phyloP scores from a whole-genome alignment of 2,329 filamentous ascomycete genomes.

The Davidsoniella virescens region DNA sequence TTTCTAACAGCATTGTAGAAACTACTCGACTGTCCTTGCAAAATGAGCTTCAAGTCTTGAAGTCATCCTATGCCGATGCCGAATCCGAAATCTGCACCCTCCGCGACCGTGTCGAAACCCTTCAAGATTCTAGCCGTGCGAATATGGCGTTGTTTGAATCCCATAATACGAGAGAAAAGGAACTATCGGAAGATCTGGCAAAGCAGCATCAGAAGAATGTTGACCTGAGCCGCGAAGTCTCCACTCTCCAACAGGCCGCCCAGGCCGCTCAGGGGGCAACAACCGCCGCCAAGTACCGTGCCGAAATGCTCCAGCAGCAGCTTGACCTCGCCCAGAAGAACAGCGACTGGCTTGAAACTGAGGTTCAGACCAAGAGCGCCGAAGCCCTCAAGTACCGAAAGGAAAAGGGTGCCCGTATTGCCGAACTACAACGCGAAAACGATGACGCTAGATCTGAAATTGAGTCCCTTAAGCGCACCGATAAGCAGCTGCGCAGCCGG shows the following conservation, averaged over 20 bases:
- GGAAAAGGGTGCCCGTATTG: slow-evolving; percentile 80
- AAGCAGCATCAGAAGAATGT: slow-evolving; percentile 79
- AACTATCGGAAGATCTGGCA: slow-evolving; percentile 70
- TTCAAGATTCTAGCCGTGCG: slow-evolving; percentile 86
- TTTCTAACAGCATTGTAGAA: slow-evolving; percentile 36
- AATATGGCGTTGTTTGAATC: slow-evolving; percentile 77
- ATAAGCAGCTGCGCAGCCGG: slow-evolving; percentile 63
- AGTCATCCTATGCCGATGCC: slow-evolving; percentile 57
- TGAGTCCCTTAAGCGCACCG: slow-evolving; percentile 62
- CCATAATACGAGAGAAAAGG: slow-evolving; percentile 74
- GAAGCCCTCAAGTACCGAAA: slow-evolving; percentile 85
- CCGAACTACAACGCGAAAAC: slow-evolving; percentile 73
- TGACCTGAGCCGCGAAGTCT: slow-evolving; percentile 67
- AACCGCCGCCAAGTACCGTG: slow-evolving; percentile 72
- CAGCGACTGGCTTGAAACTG: slow-evolving; percentile 82
- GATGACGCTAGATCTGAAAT: slow-evolving; percentile 68
- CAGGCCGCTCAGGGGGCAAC: slow-evolving; percentile 68
- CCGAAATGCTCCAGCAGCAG: slow-evolving; percentile 81
- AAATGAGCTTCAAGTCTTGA: slow-evolving; percentile 64
- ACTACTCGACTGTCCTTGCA: slow-evolving; percentile 58
- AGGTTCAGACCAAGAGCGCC: slow-evolving; percentile 75
- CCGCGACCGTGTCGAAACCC: slow-evolving; percentile 64
- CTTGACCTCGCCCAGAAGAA: slow-evolving; percentile 76
- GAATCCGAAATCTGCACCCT: slow-evolving; percentile 61
- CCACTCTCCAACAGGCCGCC: slow-evolving; percentile 63